phyloP scores from a whole-genome alignment of 495 filamentous ascomycete genomes.

The Neurospora sp. region DNA sequence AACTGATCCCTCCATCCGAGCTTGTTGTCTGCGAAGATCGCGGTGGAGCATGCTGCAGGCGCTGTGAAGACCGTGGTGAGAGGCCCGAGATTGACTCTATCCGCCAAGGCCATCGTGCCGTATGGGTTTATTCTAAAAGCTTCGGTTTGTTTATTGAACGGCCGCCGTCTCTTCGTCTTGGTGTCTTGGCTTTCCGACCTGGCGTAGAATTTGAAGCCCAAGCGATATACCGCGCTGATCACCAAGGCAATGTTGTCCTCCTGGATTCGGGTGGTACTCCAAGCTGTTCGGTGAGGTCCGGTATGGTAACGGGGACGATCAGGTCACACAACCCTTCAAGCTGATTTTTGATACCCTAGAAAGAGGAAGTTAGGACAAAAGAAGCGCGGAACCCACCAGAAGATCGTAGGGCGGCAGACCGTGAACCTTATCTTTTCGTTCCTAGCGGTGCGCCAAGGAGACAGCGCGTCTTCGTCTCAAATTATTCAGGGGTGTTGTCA shows the following conservation, averaged over 20 bases:
- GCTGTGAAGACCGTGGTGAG: slow-evolving; percentile 26
- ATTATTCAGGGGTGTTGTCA: background rate
- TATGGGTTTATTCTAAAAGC: background rate
- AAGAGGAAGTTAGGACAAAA: background rate
- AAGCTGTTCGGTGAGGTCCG: background rate
- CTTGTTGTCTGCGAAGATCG: slow-evolving; percentile 7
- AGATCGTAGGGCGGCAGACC: background rate
- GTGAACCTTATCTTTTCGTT: background rate
- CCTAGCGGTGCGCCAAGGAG: background rate
- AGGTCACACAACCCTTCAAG: background rate
- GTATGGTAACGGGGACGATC: background rate
- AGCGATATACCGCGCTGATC: background rate
- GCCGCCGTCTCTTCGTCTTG: background rate
- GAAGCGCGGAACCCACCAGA: background rate
- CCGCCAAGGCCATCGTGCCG: background rate
- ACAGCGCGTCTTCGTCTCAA: background rate
- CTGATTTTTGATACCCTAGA: background rate
- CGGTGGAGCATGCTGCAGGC: slow-evolving; percentile 14
- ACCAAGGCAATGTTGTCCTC: background rate
- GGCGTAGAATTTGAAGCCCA: background rate
- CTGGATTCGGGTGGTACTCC: background rate
- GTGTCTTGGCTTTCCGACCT: background rate
- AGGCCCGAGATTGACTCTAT: slow-evolving; percentile 15
- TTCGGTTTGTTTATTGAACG: background rate
- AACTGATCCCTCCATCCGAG: slow-evolving; percentile 17